These are phyloP conservation scores for Aegilops tauschii DNA, from an alignment of 176 grass and related monocot species.

Conservation along the genomic window DNA sequence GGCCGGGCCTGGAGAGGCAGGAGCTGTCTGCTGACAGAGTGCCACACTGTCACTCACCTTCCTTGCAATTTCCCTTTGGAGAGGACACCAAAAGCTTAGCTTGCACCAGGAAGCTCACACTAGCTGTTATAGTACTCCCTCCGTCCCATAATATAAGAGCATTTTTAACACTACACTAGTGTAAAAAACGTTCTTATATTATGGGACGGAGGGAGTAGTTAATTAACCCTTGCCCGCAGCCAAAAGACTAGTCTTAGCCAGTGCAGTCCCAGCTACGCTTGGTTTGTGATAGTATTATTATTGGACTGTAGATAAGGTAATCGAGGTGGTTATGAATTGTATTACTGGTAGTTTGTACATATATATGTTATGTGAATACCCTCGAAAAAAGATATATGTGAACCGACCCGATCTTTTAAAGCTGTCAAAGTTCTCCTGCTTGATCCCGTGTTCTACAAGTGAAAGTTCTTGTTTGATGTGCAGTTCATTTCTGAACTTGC, in stretches of 20 bases:
- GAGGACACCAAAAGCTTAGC: neutral
- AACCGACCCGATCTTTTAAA: no score
- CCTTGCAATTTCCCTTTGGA: slow-evolving; percentile 25
- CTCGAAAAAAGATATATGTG: no score
- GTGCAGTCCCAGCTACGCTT: neutral
- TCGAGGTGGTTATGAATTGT: neutral
- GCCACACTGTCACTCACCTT: neutral
- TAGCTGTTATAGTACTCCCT: no score
- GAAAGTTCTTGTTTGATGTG: neutral
- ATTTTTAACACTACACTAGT: no score
- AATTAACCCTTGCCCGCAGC: neutral
- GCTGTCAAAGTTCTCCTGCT: no score
- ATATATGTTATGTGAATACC: no score
- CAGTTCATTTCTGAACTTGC: neutral
- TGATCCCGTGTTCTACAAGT: no score
- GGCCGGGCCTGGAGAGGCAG: neutral
- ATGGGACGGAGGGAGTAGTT: no score
- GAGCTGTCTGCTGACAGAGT: neutral
- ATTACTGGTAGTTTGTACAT: neutral
- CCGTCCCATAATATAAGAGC: no score
- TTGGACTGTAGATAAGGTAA: neutral
- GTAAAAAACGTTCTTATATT: no score
- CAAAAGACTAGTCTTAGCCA: neutral
- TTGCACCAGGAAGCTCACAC: neutral
- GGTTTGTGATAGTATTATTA: neutral